Evolutionary conservation across 2,329 filamentous ascomycete species (phyloP), one percentile per base, ranked within the genome.

Genomic region (Ceratocystis ficicola): DNA sequence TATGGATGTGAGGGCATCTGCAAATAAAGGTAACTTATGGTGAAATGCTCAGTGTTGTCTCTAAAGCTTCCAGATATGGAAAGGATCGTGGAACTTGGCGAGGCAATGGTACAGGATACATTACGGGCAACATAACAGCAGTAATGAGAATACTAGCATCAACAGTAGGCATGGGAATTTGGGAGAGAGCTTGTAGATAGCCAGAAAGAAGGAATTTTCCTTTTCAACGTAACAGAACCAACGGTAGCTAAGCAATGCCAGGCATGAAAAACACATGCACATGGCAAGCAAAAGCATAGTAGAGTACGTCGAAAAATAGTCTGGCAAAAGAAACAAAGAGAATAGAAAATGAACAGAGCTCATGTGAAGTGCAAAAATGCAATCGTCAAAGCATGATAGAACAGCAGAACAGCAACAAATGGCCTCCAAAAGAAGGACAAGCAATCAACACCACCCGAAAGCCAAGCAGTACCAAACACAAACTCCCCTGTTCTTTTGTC

Each of bases 381-480:
- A 62, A 44, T 28, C 41, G n/a, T 25, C 60, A 62, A 44, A 44
- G 36, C 60, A 32, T 28, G 60, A 62, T 22, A 36, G 36, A 59
- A 59, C 25, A 59, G 25, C 55, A 59, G 28, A 59, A 59, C 30
- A 36, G 17, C 60, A 62, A 48, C 41, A 52, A 5, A 17, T 20
- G 28, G 44, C 44, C 62, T 44, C 59, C 59, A 3, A 62, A n/a
- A 62, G 59, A 41, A 62, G 41, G 41, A 22, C 22, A 62, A 17
- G 32, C n/a, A 62, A 25, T 41, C 41, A 44, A 41, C n/a, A 62
- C 36, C 32, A 62, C 62, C 46, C 62, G 36, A 25, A 41, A 22
- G 52, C 44, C 17, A 63, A 50, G 50, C 62, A 63, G 62, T 22
- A 63, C 62, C 44, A 52, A 48, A 25, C 60, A 44, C 41, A 62